These are phyloP conservation scores for Amphichorda felina DNA, from an alignment of 2,329 filamentous ascomycete species.

Conservation along the genomic window DNA sequence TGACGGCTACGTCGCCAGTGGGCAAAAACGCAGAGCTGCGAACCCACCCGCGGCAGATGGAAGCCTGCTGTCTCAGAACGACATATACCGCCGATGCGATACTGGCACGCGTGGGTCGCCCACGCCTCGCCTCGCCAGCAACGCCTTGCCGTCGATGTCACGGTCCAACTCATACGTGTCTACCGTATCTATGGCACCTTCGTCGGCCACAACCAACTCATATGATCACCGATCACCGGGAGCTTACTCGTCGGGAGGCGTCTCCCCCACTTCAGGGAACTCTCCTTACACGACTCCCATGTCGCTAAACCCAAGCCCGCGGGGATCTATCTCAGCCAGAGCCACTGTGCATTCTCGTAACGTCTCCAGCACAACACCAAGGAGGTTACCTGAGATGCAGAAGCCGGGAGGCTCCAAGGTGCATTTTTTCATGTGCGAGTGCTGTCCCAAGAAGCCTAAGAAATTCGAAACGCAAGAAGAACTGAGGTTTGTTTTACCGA, in stretches of 20 bases:
- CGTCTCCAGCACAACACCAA: constrained; percentile 35
- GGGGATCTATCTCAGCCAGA: constrained; percentile 28
- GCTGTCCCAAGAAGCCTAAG: constrained; percentile 93
- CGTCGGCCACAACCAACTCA: constrained; percentile 30
- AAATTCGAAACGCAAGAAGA: constrained; percentile 83
- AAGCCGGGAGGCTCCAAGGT: constrained; percentile 35
- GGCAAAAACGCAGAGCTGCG: constrained; percentile 43
- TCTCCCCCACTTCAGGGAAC: constrained; percentile 36
- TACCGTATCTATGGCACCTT: constrained; percentile 26
- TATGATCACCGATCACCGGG: constrained; percentile 35
- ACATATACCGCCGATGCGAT: constrained; percentile 36
- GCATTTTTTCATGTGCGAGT: constrained; percentile 66
- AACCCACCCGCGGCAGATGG: constrained; percentile 29
- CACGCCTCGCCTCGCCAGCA: constrained; percentile 33
- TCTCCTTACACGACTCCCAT: constrained; percentile 38
- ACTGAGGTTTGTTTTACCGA: constrained; percentile 54
- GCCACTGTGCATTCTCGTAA: constrained; percentile 28
- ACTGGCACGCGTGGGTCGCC: constrained; percentile 37
- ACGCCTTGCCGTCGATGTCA: constrained; percentile 30
- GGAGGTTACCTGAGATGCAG: constrained; percentile 37
- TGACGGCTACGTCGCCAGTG: constrained; percentile 25
- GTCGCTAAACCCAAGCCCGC: constrained; percentile 36
- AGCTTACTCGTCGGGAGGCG: constrained; percentile 30
- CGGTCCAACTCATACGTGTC: constrained; percentile 37
- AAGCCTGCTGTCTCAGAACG: constrained; percentile 16